Conservation (phyloP, 106 monocot species). For the Phalaenopsis aphrodite region DNA sequence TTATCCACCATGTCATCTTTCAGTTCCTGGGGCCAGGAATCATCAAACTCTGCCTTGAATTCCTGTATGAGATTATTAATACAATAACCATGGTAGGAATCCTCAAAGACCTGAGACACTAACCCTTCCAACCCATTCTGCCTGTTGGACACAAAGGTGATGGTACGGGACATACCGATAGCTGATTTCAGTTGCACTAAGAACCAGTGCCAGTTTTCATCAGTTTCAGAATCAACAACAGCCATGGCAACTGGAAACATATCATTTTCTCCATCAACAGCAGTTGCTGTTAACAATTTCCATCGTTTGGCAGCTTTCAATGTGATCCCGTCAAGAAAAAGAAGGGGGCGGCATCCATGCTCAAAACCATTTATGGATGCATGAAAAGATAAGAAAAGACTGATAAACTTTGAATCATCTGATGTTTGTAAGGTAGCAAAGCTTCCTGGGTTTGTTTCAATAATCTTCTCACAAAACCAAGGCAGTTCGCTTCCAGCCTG, state of each 20-base stretch:
- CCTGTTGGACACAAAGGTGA: constrained; percentile 70
- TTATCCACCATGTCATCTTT: constrained; percentile 46
- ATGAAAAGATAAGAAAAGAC: constrained; percentile 72
- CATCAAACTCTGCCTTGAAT: constrained; percentile 71
- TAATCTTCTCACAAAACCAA: constrained; percentile 83
- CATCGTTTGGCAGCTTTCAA: constrained; percentile 59
- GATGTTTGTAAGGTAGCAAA: constrained; percentile 43
- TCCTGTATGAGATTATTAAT: constrained; percentile 57
- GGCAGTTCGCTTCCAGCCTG: constrained; percentile 72
- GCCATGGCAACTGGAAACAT: constrained; percentile 74
- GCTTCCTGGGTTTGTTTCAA: constrained; percentile 90
- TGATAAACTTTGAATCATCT: constrained; percentile 52
- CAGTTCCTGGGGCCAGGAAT: constrained; percentile 40
- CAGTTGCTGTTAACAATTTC: constrained; percentile 65
- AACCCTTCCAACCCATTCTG: constrained; percentile 52
- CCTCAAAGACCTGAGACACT: constrained; percentile 54
- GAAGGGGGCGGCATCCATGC: constrained; percentile 77
- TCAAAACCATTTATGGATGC: constrained; percentile 79
- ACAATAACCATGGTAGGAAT: constrained; percentile 48
- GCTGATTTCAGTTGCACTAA: constrained; percentile 63
- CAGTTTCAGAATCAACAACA: constrained; percentile 50
- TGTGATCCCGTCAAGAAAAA: constrained; percentile 63
- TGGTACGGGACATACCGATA: constrained; percentile 29
- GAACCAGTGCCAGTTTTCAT: constrained; percentile 92
- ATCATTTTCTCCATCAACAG: constrained; percentile 77